Evolutionary conservation across 768 basidiomycete genomes (phyloP).

Genomic region (Auricularia heimuer): DNA sequence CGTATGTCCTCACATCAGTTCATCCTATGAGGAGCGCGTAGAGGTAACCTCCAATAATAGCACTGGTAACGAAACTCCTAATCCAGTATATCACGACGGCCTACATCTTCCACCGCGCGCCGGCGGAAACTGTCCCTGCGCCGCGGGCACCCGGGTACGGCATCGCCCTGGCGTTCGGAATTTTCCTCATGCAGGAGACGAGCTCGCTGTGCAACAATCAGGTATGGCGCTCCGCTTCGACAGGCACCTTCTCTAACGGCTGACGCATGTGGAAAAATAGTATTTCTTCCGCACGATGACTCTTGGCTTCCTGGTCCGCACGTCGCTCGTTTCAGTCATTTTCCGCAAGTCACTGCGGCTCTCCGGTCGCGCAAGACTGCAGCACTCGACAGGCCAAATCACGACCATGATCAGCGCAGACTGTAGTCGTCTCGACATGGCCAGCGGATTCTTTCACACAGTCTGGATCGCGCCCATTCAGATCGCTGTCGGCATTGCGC

Average conservation of each 20-base stretch:
- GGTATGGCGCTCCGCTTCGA: background rate
- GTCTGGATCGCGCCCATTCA: slow-evolving; percentile 55
- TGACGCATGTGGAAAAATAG: background rate
- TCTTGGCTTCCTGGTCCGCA: background rate
- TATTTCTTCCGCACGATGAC: background rate
- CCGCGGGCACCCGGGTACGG: slow-evolving; percentile 51
- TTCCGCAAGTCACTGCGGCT: slow-evolving; percentile 61
- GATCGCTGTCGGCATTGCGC: slow-evolving; percentile 48
- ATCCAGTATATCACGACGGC: slow-evolving; percentile 47
- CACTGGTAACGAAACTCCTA: slow-evolving; percentile 48
- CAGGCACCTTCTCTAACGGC: too few species aligned
- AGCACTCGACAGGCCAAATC: slow-evolving; percentile 60
- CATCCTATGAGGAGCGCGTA: background rate
- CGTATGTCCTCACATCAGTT: slow-evolving; percentile 11
- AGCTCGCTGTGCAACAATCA: slow-evolving; percentile 1
- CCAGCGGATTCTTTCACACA: slow-evolving; percentile 28
- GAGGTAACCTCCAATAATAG: background rate
- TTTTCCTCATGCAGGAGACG: slow-evolving; percentile 3
- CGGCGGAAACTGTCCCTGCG: slow-evolving; percentile 16
- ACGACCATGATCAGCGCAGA: slow-evolving; percentile 65
- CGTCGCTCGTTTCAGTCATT: slow-evolving; percentile 33
- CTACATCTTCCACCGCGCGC: slow-evolving; percentile 26
- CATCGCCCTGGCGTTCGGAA: slow-evolving; percentile 45
- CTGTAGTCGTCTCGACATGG: slow-evolving; percentile 42
- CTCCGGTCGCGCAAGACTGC: slow-evolving; percentile 46